Base-by-base conservation (phyloP, 495 filamentous ascomycete genomes). In the Apodospora peruviana region DNA sequence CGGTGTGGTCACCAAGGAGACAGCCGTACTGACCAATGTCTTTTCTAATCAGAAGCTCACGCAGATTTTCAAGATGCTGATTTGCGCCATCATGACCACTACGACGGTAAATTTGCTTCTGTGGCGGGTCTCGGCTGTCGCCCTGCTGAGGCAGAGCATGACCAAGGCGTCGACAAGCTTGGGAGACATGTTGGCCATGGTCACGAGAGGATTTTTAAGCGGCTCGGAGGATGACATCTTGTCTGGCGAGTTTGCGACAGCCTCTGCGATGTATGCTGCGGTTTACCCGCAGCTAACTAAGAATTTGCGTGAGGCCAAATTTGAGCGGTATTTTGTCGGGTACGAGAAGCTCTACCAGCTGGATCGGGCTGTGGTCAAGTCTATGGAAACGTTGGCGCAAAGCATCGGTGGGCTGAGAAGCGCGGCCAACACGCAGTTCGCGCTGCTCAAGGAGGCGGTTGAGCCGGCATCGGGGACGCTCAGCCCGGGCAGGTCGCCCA, bases 1-100 rank as follows among this genome's bases (percentile, higher is more conserved):
- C 61, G 93, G 87, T 2, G 79, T 96, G 34, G 68, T 96, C 53
- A 96, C 93, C 2, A 96, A 94, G 65, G 93, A 97, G 66, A 90
- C 87, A 49, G 79, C 87, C 1, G 82, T 96, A 2, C 87, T 95
- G 60, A 79, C 74, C 21, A 88, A 83, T 3, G 80, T 84, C 32
- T 86, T 96, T 58, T 87, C 85, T 0, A 77, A 87, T 52, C 81
- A 80, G 23, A 95, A 96, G 66, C 85, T 96, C 27, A 74, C 78
- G 11, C 91, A 96, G 68, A 87, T 95, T 14, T 67, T 95, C 58
- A 91, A 90, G 58, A 95, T 96, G 79, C 78, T 98, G 14, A 57
- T 91, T 24, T 89, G 96, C 86, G 91, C 89, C 5, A 83, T 93
- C 14, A 79, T 81, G 8, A 77, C 78, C 41, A 83, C 90, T 7